Evolutionary conservation across 2,329 filamentous ascomycete genomes (phyloP).

Genomic region (Parastagonospora nodorum): DNA sequence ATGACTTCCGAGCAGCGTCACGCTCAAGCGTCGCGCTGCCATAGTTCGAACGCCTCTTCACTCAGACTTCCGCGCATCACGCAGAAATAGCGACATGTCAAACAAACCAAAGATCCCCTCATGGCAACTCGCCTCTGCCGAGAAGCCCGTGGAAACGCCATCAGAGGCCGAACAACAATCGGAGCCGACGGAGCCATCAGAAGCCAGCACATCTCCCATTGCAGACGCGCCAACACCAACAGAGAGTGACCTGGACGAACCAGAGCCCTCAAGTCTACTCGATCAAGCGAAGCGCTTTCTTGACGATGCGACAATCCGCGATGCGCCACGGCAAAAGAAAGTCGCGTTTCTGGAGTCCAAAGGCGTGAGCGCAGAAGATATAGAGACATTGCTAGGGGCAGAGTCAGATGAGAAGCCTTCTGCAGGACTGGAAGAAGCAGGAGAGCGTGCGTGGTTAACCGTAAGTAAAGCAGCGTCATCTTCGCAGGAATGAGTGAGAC

Average conservation of each 20-base stretch:
- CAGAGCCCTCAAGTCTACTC: slow-evolving; percentile 42
- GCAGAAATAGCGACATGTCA: slow-evolving; percentile 14
- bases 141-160: slow-evolving; percentile 9
- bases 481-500: neutral
- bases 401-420: slow-evolving; percentile 13
- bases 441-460: slow-evolving; percentile 34
- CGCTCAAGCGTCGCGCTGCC: neutral
- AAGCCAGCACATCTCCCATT: slow-evolving; percentile 14
- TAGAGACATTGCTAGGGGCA: slow-evolving; percentile 65
- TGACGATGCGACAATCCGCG: slow-evolving; percentile 71
- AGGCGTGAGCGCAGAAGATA: slow-evolving; percentile 69
- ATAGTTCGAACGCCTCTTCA: neutral
- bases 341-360: slow-evolving; percentile 77
- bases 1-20: slow-evolving; percentile 5
- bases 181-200: slow-evolving; percentile 16
- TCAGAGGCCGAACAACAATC: slow-evolving; percentile 20
- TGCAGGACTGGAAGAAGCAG: slow-evolving; percentile 24
- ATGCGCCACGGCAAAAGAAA: slow-evolving; percentile 74
- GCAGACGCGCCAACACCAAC: slow-evolving; percentile 19
- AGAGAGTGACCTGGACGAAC: slow-evolving; percentile 8
- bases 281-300: slow-evolving; percentile 79
- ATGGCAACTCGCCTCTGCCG: slow-evolving; percentile 38
- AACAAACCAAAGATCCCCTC: slow-evolving; percentile 37
- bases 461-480: slow-evolving; percentile 17
- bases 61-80: neutral